phyloP scores from a whole-genome alignment of 2,329 filamentous ascomycete species.

The Fusarium anguioides region DNA sequence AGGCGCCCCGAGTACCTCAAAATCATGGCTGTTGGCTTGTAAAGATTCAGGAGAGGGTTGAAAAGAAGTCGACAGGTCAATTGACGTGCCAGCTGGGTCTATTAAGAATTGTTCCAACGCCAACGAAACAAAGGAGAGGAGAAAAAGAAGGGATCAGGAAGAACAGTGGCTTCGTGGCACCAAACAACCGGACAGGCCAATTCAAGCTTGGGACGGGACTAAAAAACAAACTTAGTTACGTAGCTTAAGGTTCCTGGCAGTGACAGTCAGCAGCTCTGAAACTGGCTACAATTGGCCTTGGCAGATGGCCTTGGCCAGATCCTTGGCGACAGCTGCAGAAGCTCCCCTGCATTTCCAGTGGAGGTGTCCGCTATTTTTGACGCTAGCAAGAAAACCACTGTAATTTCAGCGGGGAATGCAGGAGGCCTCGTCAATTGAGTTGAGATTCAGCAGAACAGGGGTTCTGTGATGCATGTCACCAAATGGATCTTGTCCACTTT shows the following conservation, averaged over 20 bases:
- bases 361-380: constrained; percentile 15
- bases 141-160: constrained; percentile 14
- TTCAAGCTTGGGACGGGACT: constrained; percentile 25
- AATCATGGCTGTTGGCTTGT: constrained; percentile 35
- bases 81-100: constrained; percentile 18
- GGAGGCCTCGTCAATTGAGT: constrained; percentile 38
- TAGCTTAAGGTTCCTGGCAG: constrained; percentile 22
- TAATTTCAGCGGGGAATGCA: constrained; percentile 20
- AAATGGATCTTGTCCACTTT: constrained; percentile 1
- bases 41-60: constrained; percentile 6
- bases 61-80: constrained; percentile 6
- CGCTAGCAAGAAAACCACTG: constrained; percentile 12
- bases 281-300: constrained; percentile 40
- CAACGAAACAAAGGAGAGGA: constrained; percentile 24
- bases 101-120: constrained; percentile 17
- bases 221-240: constrained; percentile 30
- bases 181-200: constrained; percentile 23
- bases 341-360: constrained; percentile 24
- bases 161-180: constrained; percentile 35
- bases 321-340: constrained; percentile 34
- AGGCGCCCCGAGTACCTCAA: constrained; percentile 44
- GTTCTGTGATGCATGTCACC: constrained; percentile 26
- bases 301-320: constrained; percentile 36
- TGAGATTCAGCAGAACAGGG: constrained; percentile 38
- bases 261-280: constrained; percentile 35